These are phyloP conservation scores for Asterophora parasitica DNA, from an alignment of 768 basidiomycete species.

Conservation along the genomic window DNA sequence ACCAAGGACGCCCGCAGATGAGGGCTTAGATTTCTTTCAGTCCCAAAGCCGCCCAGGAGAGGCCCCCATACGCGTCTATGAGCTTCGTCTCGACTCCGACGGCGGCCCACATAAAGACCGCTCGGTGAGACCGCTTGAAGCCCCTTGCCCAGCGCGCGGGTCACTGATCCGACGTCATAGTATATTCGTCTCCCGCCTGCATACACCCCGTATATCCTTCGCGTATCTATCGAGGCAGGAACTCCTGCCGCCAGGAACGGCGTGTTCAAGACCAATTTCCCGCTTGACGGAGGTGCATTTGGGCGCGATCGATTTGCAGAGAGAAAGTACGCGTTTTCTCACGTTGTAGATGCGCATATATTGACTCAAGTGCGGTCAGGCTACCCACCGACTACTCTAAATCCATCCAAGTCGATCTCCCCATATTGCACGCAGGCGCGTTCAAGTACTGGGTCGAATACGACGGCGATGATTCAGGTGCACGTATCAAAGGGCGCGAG, in stretches of 20 bases:
- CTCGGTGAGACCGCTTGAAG: constrained; percentile 59
- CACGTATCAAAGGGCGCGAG: constrained; percentile 74
- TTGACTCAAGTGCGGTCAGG: constrained; percentile 33
- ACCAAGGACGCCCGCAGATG: constrained; percentile 89
- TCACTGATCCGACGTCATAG: constrained; percentile 34
- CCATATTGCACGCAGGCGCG: constrained; percentile 94
- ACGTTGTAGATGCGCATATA: constrained; percentile 16
- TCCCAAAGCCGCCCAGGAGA: constrained; percentile 47
- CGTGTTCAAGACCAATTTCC: constrained; percentile 94
- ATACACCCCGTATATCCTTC: constrained; percentile 80
- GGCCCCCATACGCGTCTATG: constrained; percentile 74
- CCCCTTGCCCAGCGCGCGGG: neutral
- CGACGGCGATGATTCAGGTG: constrained; percentile 52
- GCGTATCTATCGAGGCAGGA: constrained; percentile 89
- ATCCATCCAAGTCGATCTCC: constrained; percentile 89
- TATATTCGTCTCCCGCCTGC: constrained; percentile 96
- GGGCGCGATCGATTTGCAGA: constrained; percentile 69
- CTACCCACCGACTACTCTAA: constrained; percentile 85
- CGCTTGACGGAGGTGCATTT: constrained; percentile 87
- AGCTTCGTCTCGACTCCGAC: constrained; percentile 81
- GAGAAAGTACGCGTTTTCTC: constrained; percentile 48
- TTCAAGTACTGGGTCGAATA: constrained; percentile 96
- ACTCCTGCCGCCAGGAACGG: constrained; percentile 89
- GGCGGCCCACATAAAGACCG: constrained; percentile 86
- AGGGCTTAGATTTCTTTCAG: constrained; percentile 86